Percentiles rank a stretch among this genome's conserved stretches.
Evolutionary conservation across 2,329 filamentous ascomycete genomes (phyloP).

Genomic region (Proliferodiscus dingleyae): DNA sequence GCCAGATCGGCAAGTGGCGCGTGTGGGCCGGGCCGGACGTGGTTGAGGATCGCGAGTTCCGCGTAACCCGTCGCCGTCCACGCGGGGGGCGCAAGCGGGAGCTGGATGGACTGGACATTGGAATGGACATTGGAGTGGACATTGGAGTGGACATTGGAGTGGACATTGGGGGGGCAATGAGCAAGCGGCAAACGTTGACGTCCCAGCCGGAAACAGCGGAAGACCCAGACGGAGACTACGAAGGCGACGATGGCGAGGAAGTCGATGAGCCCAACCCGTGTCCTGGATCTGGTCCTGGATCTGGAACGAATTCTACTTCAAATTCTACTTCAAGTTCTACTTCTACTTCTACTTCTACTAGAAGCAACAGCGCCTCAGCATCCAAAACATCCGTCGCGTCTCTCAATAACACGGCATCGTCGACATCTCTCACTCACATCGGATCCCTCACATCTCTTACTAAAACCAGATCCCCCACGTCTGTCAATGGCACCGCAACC

Average conservation of each 20-base stretch:
- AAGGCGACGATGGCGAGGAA: slow-evolving; percentile 1
- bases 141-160: neutral
- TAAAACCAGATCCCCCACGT: neutral
- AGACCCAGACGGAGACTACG: neutral
- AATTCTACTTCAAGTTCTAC: neutral
- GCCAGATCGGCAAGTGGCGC: neutral
- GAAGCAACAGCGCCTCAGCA: neutral
- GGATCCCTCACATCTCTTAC: neutral
- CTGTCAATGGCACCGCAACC: neutral
- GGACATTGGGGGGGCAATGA: neutral
- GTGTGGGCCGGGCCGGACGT: neutral
- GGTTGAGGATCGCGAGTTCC: neutral
- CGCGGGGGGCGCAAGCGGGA: neutral
- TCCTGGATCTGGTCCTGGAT: neutral
- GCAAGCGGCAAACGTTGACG: neutral
- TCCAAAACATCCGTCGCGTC: neutral
- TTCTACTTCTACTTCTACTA: neutral
- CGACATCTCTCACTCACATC: neutral
- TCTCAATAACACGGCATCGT: neutral
- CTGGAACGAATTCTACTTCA: neutral
- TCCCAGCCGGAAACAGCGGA: neutral
- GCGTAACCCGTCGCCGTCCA: neutral
- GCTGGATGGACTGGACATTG: neutral
- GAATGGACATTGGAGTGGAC: neutral
- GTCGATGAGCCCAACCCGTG: neutral